Percentiles rank a stretch among this genome's conserved stretches.
Conservation (phyloP, 1,139 yeast species). For the Geotrichum histeridarum region DNA sequence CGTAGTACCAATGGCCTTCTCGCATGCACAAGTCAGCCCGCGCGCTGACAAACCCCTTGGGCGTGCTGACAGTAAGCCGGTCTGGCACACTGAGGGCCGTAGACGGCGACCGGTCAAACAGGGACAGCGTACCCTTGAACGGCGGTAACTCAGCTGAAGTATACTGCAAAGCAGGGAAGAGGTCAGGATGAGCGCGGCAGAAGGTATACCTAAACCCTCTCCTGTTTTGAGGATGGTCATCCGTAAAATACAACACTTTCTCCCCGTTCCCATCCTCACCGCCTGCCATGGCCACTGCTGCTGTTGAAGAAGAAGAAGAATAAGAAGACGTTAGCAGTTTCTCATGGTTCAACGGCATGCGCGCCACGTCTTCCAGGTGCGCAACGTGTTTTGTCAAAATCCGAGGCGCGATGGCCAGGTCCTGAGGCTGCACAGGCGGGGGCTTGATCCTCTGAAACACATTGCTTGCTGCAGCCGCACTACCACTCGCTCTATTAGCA, state of each 20-base stretch:
- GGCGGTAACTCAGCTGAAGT: constrained; percentile 75
- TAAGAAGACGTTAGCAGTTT: background rate
- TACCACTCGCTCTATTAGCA: constrained; percentile 3
- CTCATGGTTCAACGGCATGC: constrained; percentile 1
- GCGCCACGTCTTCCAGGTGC: constrained; percentile 8
- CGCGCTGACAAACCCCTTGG: constrained; percentile 75
- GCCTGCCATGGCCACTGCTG: background rate
- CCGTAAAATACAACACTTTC: constrained; percentile 44
- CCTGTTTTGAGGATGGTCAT: constrained; percentile 74
- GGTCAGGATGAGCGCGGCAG: constrained; percentile 65
- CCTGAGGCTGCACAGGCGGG: constrained; percentile 28
- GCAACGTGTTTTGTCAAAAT: constrained; percentile 22
- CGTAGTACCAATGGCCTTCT: constrained; percentile 81
- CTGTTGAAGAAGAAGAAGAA: too few relatives aligned
- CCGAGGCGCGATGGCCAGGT: constrained; percentile 23
- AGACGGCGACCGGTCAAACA: constrained; percentile 68
- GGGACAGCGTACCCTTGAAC: constrained; percentile 53
- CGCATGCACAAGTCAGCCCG: constrained; percentile 70
- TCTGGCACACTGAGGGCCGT: constrained; percentile 45
- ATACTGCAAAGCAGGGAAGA: constrained; percentile 54
- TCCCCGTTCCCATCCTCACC: background rate
- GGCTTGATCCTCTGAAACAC: constrained; percentile 22
- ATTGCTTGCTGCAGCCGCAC: background rate
- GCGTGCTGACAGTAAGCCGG: constrained; percentile 46
- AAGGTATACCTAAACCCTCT: constrained; percentile 79